Evolutionary conservation across 345 rosid species (phyloP).

Genomic region (Lepidium aucheri): DNA sequence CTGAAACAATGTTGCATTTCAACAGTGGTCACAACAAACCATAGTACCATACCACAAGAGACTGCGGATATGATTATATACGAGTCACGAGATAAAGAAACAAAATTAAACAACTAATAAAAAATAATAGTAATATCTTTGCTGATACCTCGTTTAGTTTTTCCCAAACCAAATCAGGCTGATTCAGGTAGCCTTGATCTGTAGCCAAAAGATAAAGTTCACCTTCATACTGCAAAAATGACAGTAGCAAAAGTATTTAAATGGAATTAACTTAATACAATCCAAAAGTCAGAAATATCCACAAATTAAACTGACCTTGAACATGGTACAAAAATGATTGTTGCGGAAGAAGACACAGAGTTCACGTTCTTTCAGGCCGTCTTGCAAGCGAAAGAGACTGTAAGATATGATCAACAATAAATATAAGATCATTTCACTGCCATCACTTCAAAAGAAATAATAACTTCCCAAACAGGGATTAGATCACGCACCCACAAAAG

Average conservation of each 20-base stretch:
- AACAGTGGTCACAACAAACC: background rate
- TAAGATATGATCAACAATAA: conserved; percentile 1
- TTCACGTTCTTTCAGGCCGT: conserved; percentile 88
- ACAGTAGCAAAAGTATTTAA: background rate
- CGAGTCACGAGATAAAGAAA: background rate
- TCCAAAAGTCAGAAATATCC: background rate
- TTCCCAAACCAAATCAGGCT: conserved; percentile 97
- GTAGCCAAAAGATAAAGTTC: conserved; percentile 96
- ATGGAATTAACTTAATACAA: background rate
- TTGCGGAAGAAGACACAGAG: conserved; percentile 96
- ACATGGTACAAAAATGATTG: conserved; percentile 99
- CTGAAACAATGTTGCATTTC: conserved; percentile 34
- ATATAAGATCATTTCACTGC: background rate
- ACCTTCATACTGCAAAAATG: conserved; percentile 68
- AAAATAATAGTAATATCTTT: background rate
- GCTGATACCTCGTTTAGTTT: conserved; percentile 80
- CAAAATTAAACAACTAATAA: background rate
- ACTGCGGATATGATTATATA: background rate
- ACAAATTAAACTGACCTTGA: conserved; percentile 57
- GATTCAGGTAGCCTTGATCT: conserved; percentile 93
- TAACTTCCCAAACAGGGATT: conserved; percentile 4
- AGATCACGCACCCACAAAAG: conserved; percentile 59
- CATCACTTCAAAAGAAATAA: background rate
- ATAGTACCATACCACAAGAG: background rate
- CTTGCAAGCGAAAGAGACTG: conserved; percentile 89